Conservation (phyloP, 352 stramenopile species). For the Globisporangium rhizosaccharum region DNA sequence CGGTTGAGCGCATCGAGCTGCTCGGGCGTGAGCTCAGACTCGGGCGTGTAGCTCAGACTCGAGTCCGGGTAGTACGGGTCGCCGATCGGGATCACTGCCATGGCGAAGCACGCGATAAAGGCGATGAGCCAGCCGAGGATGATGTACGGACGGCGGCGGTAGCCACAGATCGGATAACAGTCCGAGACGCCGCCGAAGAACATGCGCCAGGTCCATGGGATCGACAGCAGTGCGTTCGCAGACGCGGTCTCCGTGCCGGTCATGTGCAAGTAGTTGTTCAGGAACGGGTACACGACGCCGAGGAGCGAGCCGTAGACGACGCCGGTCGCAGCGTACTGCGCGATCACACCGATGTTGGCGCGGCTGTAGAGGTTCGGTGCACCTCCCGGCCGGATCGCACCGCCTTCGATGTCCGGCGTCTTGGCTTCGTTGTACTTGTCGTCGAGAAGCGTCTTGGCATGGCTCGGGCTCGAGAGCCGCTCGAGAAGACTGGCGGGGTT, state of each 20-base stretch:
- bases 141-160: slow-evolving; percentile 36
- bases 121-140: slow-evolving; percentile 24
- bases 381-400: too few species aligned
- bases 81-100: slow-evolving; percentile 2
- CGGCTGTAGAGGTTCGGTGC: too few species aligned
- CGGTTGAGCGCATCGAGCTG: too few species aligned
- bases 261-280: slow-evolving; percentile 22
- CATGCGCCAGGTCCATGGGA: slow-evolving; percentile 54
- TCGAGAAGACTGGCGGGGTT: too few species aligned
- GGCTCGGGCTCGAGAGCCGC: too few species aligned
- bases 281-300: slow-evolving; percentile 11
- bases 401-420: too few species aligned
- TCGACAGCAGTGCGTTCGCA: slow-evolving; percentile 23
- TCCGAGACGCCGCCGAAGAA: slow-evolving; percentile 46
- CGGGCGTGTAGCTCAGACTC: background rate
- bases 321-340: slow-evolving; percentile 20
- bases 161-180: slow-evolving; percentile 28
- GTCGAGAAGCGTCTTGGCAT: too few species aligned
- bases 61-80: slow-evolving; percentile 9
- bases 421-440: too few species aligned
- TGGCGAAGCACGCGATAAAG: slow-evolving; percentile 7
- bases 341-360: too few species aligned
- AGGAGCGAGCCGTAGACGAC: slow-evolving; percentile 19
- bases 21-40: too few species aligned
- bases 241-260: slow-evolving; percentile 14